phyloP scores from a whole-genome alignment of 257 asterid species.

The Penstemon davidsonii region DNA sequence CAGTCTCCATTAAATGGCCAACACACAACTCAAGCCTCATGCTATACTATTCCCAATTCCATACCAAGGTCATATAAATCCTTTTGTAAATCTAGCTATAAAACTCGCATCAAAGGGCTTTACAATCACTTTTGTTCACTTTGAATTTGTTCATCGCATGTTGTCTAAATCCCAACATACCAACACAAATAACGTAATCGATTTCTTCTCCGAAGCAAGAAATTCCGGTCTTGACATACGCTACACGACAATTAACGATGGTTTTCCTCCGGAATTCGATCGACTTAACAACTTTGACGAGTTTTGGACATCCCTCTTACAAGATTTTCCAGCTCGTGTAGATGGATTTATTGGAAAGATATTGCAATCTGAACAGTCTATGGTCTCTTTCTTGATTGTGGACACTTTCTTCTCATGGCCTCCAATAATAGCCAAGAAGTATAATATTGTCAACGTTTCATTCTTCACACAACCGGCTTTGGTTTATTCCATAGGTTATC shows the following conservation, averaged over 20 bases:
- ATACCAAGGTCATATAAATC: constrained; percentile 62
- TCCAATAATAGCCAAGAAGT: constrained; percentile 34
- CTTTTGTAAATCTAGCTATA: constrained; percentile 50
- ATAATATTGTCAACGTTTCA: constrained; percentile 38
- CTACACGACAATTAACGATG: constrained; percentile 42
- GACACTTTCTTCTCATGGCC: constrained; percentile 43
- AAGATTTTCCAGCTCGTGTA: constrained; percentile 33
- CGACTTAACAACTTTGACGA: constrained; percentile 29
- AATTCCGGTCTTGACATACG: constrained; percentile 45
- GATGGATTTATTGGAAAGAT: constrained; percentile 39
- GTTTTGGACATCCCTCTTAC: constrained; percentile 28
- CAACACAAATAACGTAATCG: not conserved
- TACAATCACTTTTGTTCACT: constrained; percentile 48
- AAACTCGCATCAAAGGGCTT: constrained; percentile 59
- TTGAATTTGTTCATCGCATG: constrained; percentile 45
- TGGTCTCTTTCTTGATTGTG: constrained; percentile 36
- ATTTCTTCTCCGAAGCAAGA: constrained; percentile 35
- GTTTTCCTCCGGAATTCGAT: constrained; percentile 37
- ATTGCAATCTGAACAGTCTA: constrained; percentile 28
- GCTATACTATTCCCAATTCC: constrained; percentile 58
- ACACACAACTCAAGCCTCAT: constrained; percentile 30
- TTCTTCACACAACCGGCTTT: constrained; percentile 40
- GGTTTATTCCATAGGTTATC: not conserved
- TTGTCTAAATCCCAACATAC: constrained; percentile 34
- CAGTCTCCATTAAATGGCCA: too few relatives aligned